Evolutionary conservation across 2,329 filamentous ascomycete species (phyloP).

Genomic region (Venturia aucupariae): DNA sequence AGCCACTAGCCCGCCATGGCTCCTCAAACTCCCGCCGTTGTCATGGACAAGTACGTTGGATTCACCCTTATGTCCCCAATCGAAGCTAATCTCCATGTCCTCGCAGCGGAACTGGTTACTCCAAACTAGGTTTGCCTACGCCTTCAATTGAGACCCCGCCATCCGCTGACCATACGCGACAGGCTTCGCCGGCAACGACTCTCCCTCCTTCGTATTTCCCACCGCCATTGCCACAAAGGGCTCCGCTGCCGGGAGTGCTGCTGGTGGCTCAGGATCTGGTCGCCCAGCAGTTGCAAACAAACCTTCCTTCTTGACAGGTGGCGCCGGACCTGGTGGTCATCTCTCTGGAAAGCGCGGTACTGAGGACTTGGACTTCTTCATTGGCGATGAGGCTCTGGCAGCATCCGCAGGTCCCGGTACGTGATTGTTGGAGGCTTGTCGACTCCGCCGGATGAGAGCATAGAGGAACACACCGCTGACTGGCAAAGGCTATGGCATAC

Average conservation of each 20-base stretch:
- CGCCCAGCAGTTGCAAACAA: slow-evolving; percentile 88
- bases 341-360: slow-evolving; percentile 88
- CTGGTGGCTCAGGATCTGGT: slow-evolving; percentile 71
- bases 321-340: slow-evolving; percentile 73
- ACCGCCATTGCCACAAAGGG: slow-evolving; percentile 97
- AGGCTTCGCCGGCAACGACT: slow-evolving; percentile 99
- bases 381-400: slow-evolving; percentile 87
- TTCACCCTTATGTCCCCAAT: slow-evolving; percentile 18
- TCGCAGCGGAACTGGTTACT: slow-evolving; percentile 93
- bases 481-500: slow-evolving; percentile 72
- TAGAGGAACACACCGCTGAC: not conserved
- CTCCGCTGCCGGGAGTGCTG: slow-evolving; percentile 57
- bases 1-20: slow-evolving; percentile 56
- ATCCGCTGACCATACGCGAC: slow-evolving; percentile 17
- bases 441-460: no score
- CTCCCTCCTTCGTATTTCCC: slow-evolving; percentile 97
- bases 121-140: slow-evolving; percentile 74
- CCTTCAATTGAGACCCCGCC: not conserved
- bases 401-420: slow-evolving; percentile 74
- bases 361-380: slow-evolving; percentile 97
- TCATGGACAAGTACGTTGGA: slow-evolving; percentile 98
- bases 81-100: slow-evolving; percentile 32
- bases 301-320: slow-evolving; percentile 87
- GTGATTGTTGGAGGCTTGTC: not conserved
- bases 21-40: slow-evolving; percentile 98